phyloP scores from a whole-genome alignment of 306 rosid genomes.

The Pyrus pyrifolia region DNA sequence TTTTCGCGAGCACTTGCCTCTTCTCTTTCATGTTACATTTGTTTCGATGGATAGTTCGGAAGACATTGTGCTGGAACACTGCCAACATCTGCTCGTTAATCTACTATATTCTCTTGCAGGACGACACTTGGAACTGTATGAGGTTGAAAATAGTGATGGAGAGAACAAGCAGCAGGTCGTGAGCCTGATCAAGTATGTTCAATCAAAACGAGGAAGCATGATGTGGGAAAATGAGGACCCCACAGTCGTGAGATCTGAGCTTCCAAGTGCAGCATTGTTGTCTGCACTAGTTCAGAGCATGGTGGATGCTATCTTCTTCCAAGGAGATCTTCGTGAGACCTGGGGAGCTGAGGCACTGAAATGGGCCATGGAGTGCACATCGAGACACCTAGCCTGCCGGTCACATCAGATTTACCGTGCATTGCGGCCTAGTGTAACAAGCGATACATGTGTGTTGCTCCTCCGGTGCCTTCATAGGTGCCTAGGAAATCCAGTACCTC shows the following conservation, averaged over 20 bases:
- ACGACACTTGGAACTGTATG: constrained; percentile 95
- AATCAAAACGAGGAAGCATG: constrained; percentile 99
- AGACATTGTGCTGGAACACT: constrained; percentile 96
- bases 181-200: constrained; percentile 95
- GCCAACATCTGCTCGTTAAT: constrained; percentile 98
- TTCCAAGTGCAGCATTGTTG: constrained; percentile 98
- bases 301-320: constrained; percentile 99
- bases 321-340: constrained; percentile 97
- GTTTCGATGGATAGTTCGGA: constrained; percentile 99
- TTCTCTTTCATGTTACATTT: constrained; percentile 93
- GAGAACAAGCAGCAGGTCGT: constrained; percentile 99
- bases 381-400: constrained; percentile 95
- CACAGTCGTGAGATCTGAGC: constrained; percentile 85
- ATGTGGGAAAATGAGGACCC: constrained; percentile 99
- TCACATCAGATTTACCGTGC: constrained; percentile 99
- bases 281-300: constrained; percentile 98
- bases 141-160: constrained; percentile 93
- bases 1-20: constrained; percentile 95
- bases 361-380: constrained; percentile 99
- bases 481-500: constrained; percentile 94
- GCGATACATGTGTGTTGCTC: constrained; percentile 90
- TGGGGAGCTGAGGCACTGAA: constrained; percentile 98
- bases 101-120: constrained; percentile 95
- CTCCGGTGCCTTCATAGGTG: constrained; percentile 97
- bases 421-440: constrained; percentile 89